These are phyloP conservation scores for Apostasia ramifera DNA, from an alignment of 106 monocot species.

Conservation along the genomic window DNA sequence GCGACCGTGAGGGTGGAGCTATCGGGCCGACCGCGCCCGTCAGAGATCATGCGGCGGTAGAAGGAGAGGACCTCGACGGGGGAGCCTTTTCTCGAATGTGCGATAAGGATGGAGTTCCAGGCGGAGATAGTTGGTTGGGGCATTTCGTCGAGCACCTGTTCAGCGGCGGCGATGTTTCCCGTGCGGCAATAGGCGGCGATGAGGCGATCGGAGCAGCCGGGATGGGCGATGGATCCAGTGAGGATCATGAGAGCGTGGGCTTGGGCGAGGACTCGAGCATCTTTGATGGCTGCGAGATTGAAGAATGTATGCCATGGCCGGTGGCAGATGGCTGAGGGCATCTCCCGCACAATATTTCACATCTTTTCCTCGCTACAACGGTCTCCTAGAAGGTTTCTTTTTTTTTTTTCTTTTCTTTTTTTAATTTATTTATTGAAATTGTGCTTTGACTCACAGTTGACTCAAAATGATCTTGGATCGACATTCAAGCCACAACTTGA, in stretches of 20 bases:
- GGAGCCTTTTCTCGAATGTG: conserved; percentile 21
- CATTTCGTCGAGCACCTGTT: conserved; percentile 17
- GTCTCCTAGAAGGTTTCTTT: too few species aligned
- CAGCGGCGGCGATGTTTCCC: conserved; percentile 26
- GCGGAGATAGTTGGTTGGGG: conserved; percentile 18
- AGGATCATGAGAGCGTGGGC: conserved; percentile 50
- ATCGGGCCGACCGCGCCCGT: conserved; percentile 17
- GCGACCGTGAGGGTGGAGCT: conserved; percentile 63
- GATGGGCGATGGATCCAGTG: conserved; percentile 16
- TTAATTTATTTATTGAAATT: too few species aligned
- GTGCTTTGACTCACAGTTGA: too few species aligned
- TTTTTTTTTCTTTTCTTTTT: too few species aligned
- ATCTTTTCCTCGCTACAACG: too few species aligned
- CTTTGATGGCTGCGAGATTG: conserved; percentile 34
- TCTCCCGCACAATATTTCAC: background rate
- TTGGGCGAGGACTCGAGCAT: conserved; percentile 19
- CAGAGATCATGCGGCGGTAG: conserved; percentile 22
- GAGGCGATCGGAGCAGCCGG: conserved; percentile 22
- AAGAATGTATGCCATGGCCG: background rate
- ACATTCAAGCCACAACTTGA: too few species aligned
- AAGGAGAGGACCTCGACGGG: conserved; percentile 26
- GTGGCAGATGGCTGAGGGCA: background rate
- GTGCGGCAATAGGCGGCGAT: conserved; percentile 58
- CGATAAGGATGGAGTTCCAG: conserved; percentile 50
- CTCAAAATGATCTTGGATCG: too few species aligned